Base-by-base conservation (phyloP, 1,284 basidiomycete species). In the Bjerkandera adusta region DNA sequence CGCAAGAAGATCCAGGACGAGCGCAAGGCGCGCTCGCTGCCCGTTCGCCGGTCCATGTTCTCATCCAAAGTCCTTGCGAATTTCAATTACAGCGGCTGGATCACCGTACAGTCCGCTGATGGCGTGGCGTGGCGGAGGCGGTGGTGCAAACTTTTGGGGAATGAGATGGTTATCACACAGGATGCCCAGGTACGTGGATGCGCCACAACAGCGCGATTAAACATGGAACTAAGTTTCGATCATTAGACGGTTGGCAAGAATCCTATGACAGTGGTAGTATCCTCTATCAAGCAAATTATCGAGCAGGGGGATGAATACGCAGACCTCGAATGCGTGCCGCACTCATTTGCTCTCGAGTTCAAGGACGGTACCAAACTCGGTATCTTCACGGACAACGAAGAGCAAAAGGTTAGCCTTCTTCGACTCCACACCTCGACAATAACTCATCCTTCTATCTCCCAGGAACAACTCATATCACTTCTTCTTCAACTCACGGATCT, bases 271-370 rank as follows among this genome's bases (percentile, higher is more conserved):
- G 30, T 84, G 15, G 60, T 71, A 5, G 61, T 87, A 26, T 67
- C 72, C 2, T 72, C 69, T 13, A 61, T 84, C 6, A 63, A 65
- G 34, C 73, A 64, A 7, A 58, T 85, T 45, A 70, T 73, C 43
- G 86, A 89, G 57, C 85, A 82, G 76, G 71, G 77, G 47, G 81
- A 88, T 47, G 85, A 85, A 1, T 85, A 79, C 50, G 86, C 88
- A 51, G 83, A 87, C 43, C 64, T 89, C 20, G 75, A 83, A 59
- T 75, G 83, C 3, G 81, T 89, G 36, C 75, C 82, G 3, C 70
- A 83, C 56, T 83, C 86, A 0, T 87, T 89, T 62, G 83, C 77
- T 1, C 64, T 89, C 18, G 80, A 80, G 52, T 80, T 87, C 56
- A 66, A 65, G 22, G 75, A 79, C 51, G 72, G 65, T 5, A 67